Percentiles rank a stretch among this genome's conserved stretches.
Conservation (phyloP, 2,329 filamentous ascomycete genomes). For the Bipolaris zeicola region DNA sequence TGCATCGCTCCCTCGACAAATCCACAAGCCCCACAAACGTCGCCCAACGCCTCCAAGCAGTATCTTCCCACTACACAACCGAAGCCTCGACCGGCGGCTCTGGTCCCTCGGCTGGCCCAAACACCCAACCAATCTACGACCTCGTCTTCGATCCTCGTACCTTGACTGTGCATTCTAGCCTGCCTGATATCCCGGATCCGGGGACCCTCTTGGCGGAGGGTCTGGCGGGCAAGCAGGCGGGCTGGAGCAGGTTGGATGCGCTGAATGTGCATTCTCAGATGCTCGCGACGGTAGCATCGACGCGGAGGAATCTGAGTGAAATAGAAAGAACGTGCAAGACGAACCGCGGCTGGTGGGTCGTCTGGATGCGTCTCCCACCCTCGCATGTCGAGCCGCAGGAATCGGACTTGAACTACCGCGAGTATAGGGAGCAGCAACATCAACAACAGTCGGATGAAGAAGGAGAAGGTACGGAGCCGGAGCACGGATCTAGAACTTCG, state of each 20-base stretch:
- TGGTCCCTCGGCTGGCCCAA: conserved; percentile 37
- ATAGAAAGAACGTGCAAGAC: conserved; percentile 68
- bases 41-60: conserved; percentile 50
- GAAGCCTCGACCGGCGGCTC: conserved; percentile 40
- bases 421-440: neutral
- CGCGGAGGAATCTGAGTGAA: conserved; percentile 52
- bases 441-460: conserved; percentile 6
- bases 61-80: conserved; percentile 45
- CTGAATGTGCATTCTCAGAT: conserved; percentile 67
- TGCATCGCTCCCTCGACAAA: conserved; percentile 53
- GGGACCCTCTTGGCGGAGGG: conserved; percentile 51
- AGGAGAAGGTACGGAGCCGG: too few species aligned
- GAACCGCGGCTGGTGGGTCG: conserved; percentile 69
- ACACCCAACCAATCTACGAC: conserved; percentile 60
- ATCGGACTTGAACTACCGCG: neutral
- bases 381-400: conserved; percentile 14
- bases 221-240: conserved; percentile 16
- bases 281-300: conserved; percentile 61
- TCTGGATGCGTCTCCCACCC: conserved; percentile 63
- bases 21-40: conserved; percentile 51
- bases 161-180: conserved; percentile 64
- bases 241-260: conserved; percentile 63
- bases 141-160: conserved; percentile 65
- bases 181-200: conserved; percentile 67
- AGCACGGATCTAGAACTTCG: neutral